Conservation (phyloP, 179 eudicot genomes). For the Gypsophila paniculata region DNA sequence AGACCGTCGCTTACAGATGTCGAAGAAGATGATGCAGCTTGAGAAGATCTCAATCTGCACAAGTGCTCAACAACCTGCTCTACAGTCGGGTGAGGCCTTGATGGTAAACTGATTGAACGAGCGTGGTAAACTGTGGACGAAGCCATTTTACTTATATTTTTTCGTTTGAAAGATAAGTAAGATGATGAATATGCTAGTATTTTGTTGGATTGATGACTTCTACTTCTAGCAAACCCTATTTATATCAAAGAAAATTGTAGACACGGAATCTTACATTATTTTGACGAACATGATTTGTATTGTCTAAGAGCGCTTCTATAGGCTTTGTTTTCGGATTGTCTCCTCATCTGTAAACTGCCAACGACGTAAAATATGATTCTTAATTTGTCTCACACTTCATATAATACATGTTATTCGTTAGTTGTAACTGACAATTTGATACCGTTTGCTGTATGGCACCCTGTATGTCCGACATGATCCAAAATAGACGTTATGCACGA, state of each 20-base stretch:
- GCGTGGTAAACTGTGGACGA: slow-evolving; percentile 28
- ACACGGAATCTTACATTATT: slow-evolving; percentile 24
- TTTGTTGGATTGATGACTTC: slow-evolving; percentile 22
- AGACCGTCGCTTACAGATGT: slow-evolving; percentile 27
- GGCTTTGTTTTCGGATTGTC: slow-evolving; percentile 8
- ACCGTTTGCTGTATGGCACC: not conserved
- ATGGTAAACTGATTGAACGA: slow-evolving; percentile 42
- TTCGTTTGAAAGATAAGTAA: not conserved
- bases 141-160: slow-evolving; percentile 23
- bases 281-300: not conserved
- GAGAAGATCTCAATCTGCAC: slow-evolving; percentile 33
- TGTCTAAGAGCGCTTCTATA: not conserved
- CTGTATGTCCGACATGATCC: no score
- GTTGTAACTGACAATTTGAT: slow-evolving; percentile 15
- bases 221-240: slow-evolving; percentile 5
- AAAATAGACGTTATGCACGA: no score
- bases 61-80: slow-evolving; percentile 32
- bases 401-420: no score
- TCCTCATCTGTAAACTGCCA: slow-evolving; percentile 17
- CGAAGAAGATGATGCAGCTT: slow-evolving; percentile 28
- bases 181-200: slow-evolving; percentile 12
- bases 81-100: slow-evolving; percentile 30
- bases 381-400: no score
- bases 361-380: slow-evolving; percentile 15
- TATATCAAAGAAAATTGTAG: slow-evolving; percentile 14